Percentiles rank a stretch among this genome's conserved stretches.
Evolutionary conservation across 176 grass and related monocot species (phyloP).

Genomic region (Bonia amplexicaulis): DNA sequence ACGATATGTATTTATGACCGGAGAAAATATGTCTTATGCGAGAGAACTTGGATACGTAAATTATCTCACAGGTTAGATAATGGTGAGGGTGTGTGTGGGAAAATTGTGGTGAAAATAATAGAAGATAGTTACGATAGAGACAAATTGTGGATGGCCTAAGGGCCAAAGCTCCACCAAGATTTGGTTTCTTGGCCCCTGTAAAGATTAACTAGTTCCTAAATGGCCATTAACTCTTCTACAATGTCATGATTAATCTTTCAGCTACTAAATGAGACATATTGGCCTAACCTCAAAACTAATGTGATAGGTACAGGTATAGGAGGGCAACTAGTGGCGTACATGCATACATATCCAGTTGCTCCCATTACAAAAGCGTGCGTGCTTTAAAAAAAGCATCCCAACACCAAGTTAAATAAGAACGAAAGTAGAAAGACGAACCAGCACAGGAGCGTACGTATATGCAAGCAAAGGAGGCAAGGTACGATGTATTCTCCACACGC

Average conservation of each 20-base stretch:
- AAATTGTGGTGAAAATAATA: too few species aligned
- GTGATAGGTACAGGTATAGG: too few species aligned
- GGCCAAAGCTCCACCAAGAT: background rate
- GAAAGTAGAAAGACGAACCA: background rate
- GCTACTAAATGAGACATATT: background rate
- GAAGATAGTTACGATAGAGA: too few species aligned
- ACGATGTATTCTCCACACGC: constrained; percentile 13
- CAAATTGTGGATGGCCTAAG: background rate
- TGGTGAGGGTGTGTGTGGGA: too few species aligned
- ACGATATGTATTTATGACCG: too few species aligned
- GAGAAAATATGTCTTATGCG: too few species aligned
- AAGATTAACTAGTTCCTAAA: background rate
- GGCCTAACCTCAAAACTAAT: background rate
- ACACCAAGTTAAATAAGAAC: background rate
- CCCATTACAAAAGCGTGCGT: background rate
- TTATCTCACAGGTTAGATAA: too few species aligned
- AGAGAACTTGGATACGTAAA: too few species aligned
- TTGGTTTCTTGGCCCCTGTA: background rate
- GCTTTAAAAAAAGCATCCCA: background rate
- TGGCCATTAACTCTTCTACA: background rate
- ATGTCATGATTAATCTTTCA: background rate
- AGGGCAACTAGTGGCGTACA: background rate
- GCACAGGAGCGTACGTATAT: background rate
- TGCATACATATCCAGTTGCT: background rate
- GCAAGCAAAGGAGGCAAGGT: background rate